Evolutionary conservation across 2,329 filamentous ascomycete genomes (phyloP).

Genomic region (Neopestalotiopsis rosae): DNA sequence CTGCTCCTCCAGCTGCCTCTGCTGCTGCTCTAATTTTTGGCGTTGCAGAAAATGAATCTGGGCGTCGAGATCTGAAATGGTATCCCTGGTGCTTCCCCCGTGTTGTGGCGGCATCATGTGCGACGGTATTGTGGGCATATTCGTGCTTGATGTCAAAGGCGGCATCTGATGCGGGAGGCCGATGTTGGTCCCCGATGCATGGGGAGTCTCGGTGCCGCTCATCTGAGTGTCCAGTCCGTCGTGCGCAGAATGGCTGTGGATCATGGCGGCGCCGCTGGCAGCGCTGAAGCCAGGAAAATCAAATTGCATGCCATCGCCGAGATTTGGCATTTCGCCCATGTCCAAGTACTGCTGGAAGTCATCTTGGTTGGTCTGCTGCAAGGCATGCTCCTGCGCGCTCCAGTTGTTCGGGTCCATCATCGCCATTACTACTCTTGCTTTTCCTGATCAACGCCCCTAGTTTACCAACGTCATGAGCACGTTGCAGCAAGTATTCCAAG

Average conservation of each 20-base stretch:
- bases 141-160: slow-evolving; percentile 51
- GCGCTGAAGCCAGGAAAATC: slow-evolving; percentile 63
- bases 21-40: slow-evolving; percentile 66
- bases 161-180: slow-evolving; percentile 52
- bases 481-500: background rate
- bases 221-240: slow-evolving; percentile 56
- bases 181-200: slow-evolving; percentile 41
- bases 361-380: slow-evolving; percentile 58
- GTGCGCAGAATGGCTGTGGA: slow-evolving; percentile 41
- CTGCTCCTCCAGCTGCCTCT: slow-evolving; percentile 63
- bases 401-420: slow-evolving; percentile 61
- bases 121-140: slow-evolving; percentile 52
- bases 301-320: slow-evolving; percentile 62
- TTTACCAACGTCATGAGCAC: slow-evolving; percentile 12
- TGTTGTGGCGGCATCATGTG: slow-evolving; percentile 51
- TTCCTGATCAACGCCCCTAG: background rate
- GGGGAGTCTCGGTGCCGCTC: slow-evolving; percentile 48
- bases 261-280: slow-evolving; percentile 42
- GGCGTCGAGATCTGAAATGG: slow-evolving; percentile 65
- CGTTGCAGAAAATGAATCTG: slow-evolving; percentile 71
- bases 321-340: slow-evolving; percentile 59
- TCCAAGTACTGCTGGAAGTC: slow-evolving; percentile 70
- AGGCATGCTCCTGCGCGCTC: slow-evolving; percentile 61
- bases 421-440: slow-evolving; percentile 31
- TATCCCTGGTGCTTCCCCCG: slow-evolving; percentile 47